Conservation (phyloP, 2,329 filamentous ascomycete genomes). For the Penicillium sp. region DNA sequence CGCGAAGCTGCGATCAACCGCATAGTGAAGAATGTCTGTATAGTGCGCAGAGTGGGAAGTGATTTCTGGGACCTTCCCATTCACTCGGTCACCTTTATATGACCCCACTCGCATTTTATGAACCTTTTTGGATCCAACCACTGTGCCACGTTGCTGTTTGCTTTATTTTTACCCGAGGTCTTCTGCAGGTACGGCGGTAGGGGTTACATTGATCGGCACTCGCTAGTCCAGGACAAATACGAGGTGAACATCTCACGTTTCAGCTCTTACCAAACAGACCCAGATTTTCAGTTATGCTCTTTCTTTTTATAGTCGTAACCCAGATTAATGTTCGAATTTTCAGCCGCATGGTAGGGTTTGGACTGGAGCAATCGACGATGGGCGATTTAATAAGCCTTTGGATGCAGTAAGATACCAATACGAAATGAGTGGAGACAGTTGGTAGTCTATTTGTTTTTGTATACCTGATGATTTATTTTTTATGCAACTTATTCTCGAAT, state of each 20-base stretch:
- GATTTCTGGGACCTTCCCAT: background rate
- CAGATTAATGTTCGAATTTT: no score
- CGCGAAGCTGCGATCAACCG: background rate
- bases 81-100: no score
- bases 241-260: constrained; percentile 5
- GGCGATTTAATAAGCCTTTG: no score
- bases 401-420: no score
- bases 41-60: background rate
- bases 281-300: background rate
- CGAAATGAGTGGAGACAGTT: no score
- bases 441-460: no score
- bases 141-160: background rate
- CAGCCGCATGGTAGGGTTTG: no score
- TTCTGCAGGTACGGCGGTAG: constrained; percentile 1
- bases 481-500: no score
- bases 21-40: constrained; percentile 1
- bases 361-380: no score
- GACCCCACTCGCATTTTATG: no score
- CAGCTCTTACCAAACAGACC: background rate
- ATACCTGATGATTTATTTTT: no score
- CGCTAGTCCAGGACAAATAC: constrained; percentile 1
- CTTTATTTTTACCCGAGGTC: constrained; percentile 1
- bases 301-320: no score
- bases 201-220: constrained; percentile 19
- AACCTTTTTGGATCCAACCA: background rate